Conservation (phyloP, 176 grass and related monocot species). For the Eremochloa ophiuroides region DNA sequence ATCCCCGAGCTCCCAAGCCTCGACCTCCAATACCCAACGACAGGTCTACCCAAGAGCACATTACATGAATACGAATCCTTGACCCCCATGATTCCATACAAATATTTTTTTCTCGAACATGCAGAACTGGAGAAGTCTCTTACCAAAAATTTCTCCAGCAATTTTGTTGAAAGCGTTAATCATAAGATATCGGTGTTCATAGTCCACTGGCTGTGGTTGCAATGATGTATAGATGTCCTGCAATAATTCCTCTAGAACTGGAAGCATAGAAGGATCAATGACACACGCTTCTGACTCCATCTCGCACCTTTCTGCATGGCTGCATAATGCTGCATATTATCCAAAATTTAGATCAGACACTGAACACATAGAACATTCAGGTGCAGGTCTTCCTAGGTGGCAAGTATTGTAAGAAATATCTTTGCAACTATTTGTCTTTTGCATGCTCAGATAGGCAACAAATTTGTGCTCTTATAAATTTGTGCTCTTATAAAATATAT, state of each 20-base stretch:
- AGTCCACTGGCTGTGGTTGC: conserved; percentile 54
- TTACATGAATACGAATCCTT: neutral
- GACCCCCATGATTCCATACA: neutral
- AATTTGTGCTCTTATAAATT: neutral
- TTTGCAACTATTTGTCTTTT: neutral
- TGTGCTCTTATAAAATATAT: neutral
- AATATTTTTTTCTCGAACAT: neutral
- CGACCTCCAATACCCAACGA: too few species aligned
- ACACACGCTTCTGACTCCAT: conserved; percentile 27
- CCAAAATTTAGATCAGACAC: conserved; percentile 9
- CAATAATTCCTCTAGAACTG: conserved; percentile 52
- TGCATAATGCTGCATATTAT: conserved; percentile 44
- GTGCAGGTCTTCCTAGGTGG: neutral
- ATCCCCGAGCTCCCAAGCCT: too few species aligned
- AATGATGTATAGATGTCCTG: conserved; percentile 52
- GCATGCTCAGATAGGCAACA: neutral
- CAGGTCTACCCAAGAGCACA: too few species aligned
- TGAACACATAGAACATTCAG: neutral
- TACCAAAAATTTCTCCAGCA: conserved; percentile 60
- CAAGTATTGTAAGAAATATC: neutral
- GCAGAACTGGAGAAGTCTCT: neutral
- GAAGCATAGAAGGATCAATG: conserved; percentile 37
- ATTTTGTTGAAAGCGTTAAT: conserved; percentile 58
- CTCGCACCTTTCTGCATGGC: conserved; percentile 45
- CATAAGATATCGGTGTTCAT: conserved; percentile 59